Percentiles rank a stretch among this genome's conserved stretches.
These are phyloP conservation scores for Pseudocercospora fijiensis DNA, from an alignment of 2,329 filamentous ascomycete genomes.

Conservation along the genomic window DNA sequence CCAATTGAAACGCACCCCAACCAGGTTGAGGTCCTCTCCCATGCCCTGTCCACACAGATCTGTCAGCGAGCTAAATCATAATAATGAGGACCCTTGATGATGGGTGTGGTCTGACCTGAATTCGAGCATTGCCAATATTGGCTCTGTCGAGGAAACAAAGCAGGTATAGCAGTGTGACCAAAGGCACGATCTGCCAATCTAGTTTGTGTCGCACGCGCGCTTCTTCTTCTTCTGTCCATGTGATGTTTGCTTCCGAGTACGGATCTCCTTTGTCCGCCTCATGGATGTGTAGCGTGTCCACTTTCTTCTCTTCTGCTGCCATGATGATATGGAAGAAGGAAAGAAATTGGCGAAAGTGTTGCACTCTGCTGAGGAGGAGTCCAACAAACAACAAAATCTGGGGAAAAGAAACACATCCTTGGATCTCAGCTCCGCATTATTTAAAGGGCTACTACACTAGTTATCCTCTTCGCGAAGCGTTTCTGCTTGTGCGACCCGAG, in stretches of 20 bases:
- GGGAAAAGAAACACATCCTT: neutral
- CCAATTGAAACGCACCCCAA: conserved; percentile 38
- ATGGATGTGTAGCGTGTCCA: conserved; percentile 2
- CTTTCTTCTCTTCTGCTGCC: conserved; percentile 21
- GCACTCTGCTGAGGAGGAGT: too few relatives aligned
- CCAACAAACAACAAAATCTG: neutral
- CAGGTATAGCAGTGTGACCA: conserved; percentile 60
- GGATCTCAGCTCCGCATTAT: neutral
- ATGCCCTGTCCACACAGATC: conserved; percentile 23
- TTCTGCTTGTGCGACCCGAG: neutral
- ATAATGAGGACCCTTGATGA: too few relatives aligned
- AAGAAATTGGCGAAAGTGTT: too few relatives aligned
- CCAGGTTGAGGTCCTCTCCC: conserved; percentile 43
- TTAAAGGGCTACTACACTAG: too few relatives aligned
- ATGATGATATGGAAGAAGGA: neutral
- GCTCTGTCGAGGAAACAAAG: conserved; percentile 55
- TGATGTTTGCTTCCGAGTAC: conserved; percentile 11
- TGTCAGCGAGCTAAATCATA: neutral
- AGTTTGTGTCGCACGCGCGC: conserved; percentile 55
- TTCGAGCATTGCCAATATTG: conserved; percentile 27
- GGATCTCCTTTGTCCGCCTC: conserved; percentile 11
- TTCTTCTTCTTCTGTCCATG: conserved; percentile 27
- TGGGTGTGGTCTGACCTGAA: conserved; percentile 15
- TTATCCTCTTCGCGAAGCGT: neutral
- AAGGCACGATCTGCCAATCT: conserved; percentile 58